Evolutionary conservation across 2,329 filamentous ascomycete genomes (phyloP), one percentile per base, ranked within the genome.

Genomic region (Neocatenulostroma microsporum): DNA sequence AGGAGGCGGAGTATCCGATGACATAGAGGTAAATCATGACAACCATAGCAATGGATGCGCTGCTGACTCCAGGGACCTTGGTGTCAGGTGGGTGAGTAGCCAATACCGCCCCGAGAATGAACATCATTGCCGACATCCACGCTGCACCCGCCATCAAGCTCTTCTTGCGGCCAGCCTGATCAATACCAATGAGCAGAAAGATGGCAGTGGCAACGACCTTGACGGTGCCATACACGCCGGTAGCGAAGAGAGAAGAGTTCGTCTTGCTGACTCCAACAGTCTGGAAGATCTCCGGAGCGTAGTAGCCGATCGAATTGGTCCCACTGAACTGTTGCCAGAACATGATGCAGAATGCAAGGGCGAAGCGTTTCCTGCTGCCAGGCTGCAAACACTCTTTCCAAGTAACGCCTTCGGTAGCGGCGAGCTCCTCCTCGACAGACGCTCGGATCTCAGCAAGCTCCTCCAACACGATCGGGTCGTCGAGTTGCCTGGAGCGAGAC

Each of bases 1-100:
- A 74, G 0, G 63, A 68, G 31, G 68, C 64, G 27, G 69, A 69
- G 50, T 71, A 74, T 2, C 59, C 64, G 51, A 74, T 66, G 18
- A 75, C 69, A 40, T 70, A 70, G 4, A 75, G 57, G 48, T 75
- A 76, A 36, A 76, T 74, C 10, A 76, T 55, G 0, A 66, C 64
- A 2, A 76, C 61, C 0, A 69, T 76, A 2, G 64, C 64, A 21
- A 73, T 69, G 1, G 66, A 68, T 1, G 63, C 41, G n/a, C 39
- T 37, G 2, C 55, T 55, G 14, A 60, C 50, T 17, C 45, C 39
- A 2, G 41, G n/a, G n/a, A n/a, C 47, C 13, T 42, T 34, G 3
- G 24, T 26, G 2, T 45, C 39, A 2, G 50, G 37, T 2, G 55
- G 55, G 15, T 53, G 43, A 0, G 47, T 48, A 25, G 49, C 52